These are phyloP conservation scores for Geotrichum restrictum DNA, from an alignment of 1,139 yeast genomes.

Conservation along the genomic window DNA sequence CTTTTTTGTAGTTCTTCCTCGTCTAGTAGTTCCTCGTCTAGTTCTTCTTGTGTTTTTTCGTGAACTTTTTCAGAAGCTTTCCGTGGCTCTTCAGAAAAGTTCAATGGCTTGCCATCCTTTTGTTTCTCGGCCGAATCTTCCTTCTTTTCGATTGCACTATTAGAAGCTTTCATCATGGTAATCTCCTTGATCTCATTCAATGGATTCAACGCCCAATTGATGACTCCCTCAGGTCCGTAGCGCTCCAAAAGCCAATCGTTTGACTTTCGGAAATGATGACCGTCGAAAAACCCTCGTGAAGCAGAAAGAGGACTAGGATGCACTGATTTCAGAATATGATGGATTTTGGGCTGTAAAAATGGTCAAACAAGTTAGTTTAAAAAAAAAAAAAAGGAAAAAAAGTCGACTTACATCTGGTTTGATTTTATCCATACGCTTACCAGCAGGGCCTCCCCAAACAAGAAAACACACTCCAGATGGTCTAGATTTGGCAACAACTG, in stretches of 20 bases:
- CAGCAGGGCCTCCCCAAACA: conserved; percentile 97
- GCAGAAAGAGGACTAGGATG: conserved; percentile 97
- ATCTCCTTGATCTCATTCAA: conserved; percentile 61
- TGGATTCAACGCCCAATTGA: conserved; percentile 62
- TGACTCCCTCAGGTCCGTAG: conserved; percentile 46
- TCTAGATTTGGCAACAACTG: conserved; percentile 44
- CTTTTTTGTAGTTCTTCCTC: background rate
- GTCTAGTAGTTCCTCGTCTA: background rate
- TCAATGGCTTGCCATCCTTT: no score
- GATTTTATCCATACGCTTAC: conserved; percentile 54
- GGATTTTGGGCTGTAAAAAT: conserved; percentile 29
- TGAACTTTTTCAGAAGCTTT: background rate
- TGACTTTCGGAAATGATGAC: conserved; percentile 64
- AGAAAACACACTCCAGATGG: conserved; percentile 63
- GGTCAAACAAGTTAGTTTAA: background rate
- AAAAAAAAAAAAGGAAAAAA: conserved; percentile 23
- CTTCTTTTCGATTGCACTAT: background rate
- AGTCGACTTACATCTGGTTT: conserved; percentile 34
- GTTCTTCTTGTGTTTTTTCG: background rate
- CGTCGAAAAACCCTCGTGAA: conserved; percentile 71
- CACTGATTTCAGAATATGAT: conserved; percentile 60
- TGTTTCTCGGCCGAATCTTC: background rate
- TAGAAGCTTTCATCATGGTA: conserved; percentile 9
- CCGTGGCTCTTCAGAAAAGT: no score
- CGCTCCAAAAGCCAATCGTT: conserved; percentile 64